These are phyloP conservation scores for Polyplosphaeria fusca DNA, from an alignment of 495 filamentous ascomycete genomes.

Conservation along the genomic window DNA sequence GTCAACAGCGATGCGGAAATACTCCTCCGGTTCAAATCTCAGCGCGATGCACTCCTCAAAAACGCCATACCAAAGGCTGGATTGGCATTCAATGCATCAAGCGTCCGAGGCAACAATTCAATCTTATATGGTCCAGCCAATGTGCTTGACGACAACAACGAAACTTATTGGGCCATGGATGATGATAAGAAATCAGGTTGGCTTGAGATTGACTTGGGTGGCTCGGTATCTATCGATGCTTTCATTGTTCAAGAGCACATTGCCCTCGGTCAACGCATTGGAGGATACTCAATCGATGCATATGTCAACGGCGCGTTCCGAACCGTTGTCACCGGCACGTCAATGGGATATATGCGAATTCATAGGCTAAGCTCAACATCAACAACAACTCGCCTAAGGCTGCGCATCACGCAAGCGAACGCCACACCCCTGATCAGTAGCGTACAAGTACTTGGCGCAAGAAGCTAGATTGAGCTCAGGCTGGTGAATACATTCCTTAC, in stretches of 20 bases:
- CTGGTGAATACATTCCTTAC: no score
- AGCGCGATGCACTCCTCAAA: not conserved
- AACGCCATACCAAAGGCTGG: not conserved
- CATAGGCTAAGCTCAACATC: not conserved
- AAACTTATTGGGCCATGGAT: conserved; percentile 2
- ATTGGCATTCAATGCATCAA: not conserved
- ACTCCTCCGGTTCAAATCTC: not conserved
- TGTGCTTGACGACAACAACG: not conserved
- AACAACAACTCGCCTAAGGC: not conserved
- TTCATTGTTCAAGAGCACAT: not conserved
- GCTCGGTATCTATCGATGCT: not conserved
- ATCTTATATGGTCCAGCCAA: not conserved
- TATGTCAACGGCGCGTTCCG: not conserved
- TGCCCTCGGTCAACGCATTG: not conserved
- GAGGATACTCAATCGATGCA: not conserved
- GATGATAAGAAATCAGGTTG: not conserved
- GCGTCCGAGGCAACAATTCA: not conserved
- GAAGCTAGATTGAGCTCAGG: no score
- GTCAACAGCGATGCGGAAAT: not conserved
- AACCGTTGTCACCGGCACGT: not conserved
- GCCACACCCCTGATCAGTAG: not conserved
- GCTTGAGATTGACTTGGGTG: not conserved
- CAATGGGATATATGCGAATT: conserved; percentile 1
- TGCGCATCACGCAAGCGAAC: conserved; percentile 7
- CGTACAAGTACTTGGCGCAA: not conserved